A percentile compares a stretch with the other conserved stretches of the same genome.
Evolutionary conservation across 805 yeast genomes (phyloP).

Genomic region (Candida adriatica): DNA sequence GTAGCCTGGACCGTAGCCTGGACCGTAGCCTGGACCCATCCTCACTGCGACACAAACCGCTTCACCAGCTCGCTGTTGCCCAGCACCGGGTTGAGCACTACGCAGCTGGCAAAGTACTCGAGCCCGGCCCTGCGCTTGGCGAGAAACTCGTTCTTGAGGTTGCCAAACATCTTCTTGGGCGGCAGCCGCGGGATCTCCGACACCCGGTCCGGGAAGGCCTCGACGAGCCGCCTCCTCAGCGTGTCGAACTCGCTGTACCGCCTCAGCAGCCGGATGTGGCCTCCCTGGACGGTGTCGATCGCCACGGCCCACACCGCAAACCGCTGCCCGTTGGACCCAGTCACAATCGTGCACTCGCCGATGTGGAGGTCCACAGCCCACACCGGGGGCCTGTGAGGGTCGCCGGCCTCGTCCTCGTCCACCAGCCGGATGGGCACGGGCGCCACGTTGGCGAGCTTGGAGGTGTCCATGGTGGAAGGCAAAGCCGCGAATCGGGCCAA

Average conservation of each 20-base stretch:
- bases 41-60: conserved; percentile 15
- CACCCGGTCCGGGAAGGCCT: conserved; percentile 29
- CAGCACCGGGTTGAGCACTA: conserved; percentile 36
- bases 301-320: conserved; percentile 37
- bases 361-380: conserved; percentile 36
- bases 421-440: conserved; percentile 36
- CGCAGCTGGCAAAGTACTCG: conserved; percentile 37
- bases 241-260: conserved; percentile 59
- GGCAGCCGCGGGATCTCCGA: conserved; percentile 40
- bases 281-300: conserved; percentile 28
- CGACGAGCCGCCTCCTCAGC: conserved; percentile 34
- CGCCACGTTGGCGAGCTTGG: conserved; percentile 21
- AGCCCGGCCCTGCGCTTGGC: conserved; percentile 34
- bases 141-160: conserved; percentile 26
- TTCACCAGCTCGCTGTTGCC: conserved; percentile 27
- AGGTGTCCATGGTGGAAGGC: conserved; percentile 1
- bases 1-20: too few relatives aligned
- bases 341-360: conserved; percentile 32
- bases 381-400: background rate
- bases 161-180: conserved; percentile 30
- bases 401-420: conserved; percentile 23
- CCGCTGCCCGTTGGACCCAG: conserved; percentile 30
- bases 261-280: conserved; percentile 39
- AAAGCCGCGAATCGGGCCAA: too few relatives aligned
- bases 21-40: too few relatives aligned